Evolutionary conservation across 768 basidiomycete genomes (phyloP), one percentile per base, ranked within the genome.

Genomic region (Lactifluus subvellereus): DNA sequence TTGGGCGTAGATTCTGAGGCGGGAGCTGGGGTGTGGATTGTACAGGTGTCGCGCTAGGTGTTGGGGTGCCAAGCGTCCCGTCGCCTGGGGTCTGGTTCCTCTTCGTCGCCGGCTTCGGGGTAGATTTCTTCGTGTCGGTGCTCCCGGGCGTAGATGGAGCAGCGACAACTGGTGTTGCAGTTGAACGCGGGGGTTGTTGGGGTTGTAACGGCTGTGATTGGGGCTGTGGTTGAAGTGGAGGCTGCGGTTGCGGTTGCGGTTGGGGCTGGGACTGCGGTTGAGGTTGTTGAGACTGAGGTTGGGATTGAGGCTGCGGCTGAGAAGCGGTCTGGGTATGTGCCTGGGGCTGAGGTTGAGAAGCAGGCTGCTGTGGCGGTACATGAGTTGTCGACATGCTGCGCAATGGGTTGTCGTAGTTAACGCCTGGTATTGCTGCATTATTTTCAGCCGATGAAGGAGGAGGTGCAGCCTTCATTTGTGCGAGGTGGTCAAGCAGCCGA

Each of bases 1-100:
- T 73, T 70, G 18, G 71, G 69, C 54, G 71, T 60, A 42, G 68
- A 52, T 18, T 60, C 61, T 60, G 72, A 40, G 66, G 66, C 55
- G 69, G 60, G 62, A 52, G 63, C 49, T 64, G 63, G n/a, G 53
- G 63, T 18, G 58, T 55, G 66, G 65, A 42, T 22, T 63, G 73
- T 9, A 71, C 69, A 9, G 74, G 71, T 38, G 75, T 68, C 27
- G 59, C 59, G 22, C 38, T 55, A 5, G 69, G 68, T 8, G 66
- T 69, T 16, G 74, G 71, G 65, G 74, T 27, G 69, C 63, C 59
- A 66, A 59, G 32, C 35, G 53, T 52, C 7, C 57, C 54, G 22
- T 57, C 53, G 48, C 57, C 47, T 22, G 65, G 50, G 18, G 52
- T 64, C 30, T 69, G 67, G 10, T 20, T 65, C 55, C 50, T 61